Percentiles rank a stretch among this genome's conserved stretches.
Evolutionary conservation across 352 stramenopile species (phyloP).

Genomic region (Phytophthora chlamydospora): DNA sequence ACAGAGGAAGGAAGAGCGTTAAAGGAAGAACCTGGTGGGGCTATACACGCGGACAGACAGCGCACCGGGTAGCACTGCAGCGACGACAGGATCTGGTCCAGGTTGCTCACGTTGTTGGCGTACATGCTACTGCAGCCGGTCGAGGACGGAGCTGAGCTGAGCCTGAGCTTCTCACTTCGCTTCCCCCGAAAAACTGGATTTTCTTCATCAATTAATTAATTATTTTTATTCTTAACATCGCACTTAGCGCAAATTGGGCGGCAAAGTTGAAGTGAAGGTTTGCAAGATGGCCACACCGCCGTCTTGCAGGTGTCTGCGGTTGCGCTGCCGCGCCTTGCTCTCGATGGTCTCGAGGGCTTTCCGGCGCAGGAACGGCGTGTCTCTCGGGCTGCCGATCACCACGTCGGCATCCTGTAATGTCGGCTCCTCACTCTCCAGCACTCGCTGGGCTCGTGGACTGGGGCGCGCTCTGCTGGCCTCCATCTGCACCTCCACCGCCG

Average conservation of each 20-base stretch:
- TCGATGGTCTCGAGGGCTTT: slow-evolving; percentile 66
- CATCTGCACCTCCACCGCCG: slow-evolving; percentile 24
- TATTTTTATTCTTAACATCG: neutral
- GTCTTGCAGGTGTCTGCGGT: slow-evolving; percentile 46
- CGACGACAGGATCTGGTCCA: slow-evolving; percentile 89
- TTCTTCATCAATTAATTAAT: slow-evolving; percentile 1
- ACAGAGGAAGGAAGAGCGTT: neutral
- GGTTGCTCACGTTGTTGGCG: slow-evolving; percentile 85
- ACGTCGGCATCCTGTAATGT: slow-evolving; percentile 41
- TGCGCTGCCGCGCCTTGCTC: slow-evolving; percentile 33
- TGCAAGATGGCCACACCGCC: slow-evolving; percentile 52
- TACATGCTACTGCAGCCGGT: slow-evolving; percentile 53
- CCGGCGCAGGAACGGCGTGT: slow-evolving; percentile 72
- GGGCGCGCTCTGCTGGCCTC: slow-evolving; percentile 8
- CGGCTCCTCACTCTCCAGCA: slow-evolving; percentile 7
- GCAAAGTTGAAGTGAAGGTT: slow-evolving; percentile 21
- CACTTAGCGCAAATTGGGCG: slow-evolving; percentile 11
- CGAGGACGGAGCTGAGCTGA: neutral
- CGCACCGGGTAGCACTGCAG: slow-evolving; percentile 82
- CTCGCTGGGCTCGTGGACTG: neutral
- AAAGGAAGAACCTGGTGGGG: neutral
- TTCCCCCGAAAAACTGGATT: slow-evolving; percentile 5
- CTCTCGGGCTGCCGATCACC: slow-evolving; percentile 60
- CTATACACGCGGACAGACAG: neutral
- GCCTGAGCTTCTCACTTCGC: slow-evolving; percentile 7